Evolutionary conservation across 2,329 filamentous ascomycete genomes (phyloP), one percentile per base, ranked within the genome.

Genomic region (Fusarium begoniae): DNA sequence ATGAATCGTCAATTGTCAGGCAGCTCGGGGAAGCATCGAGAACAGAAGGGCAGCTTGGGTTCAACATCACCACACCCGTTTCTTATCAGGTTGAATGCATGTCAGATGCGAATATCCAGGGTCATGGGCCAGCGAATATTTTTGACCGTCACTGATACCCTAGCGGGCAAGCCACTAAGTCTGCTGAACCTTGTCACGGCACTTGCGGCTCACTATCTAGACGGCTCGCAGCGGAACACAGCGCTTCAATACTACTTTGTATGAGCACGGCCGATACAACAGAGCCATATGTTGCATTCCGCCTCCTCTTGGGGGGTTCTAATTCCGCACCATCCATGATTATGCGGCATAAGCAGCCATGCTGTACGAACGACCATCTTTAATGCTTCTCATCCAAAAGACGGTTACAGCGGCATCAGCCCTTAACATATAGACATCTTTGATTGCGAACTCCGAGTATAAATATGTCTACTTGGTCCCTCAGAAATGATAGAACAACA

Each of bases 301-400:
- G 8, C 12, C 28, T 14, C 18, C 6, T 11, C 22, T 54, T n/a
- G 20, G 24, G 6, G 24, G 3, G 32, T 14, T 30, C 8, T n/a
- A 30, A 41, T 41, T 41, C 53, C 53, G 37, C 53, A 38, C 51
- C 20, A 22, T 20, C 37, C 20, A 28, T 41, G 8, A 30, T 30
- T 20, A 38, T 55, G 20, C 20, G 22, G 17, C 53, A 24, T 43
- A 41, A 55, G 53, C 53, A 55, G 37, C 53, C 53, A 43, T 54
- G 20, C 3, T 24, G 17, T 35, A 24, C 22, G 15, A 26, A 38
- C 7, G 3, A 37, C 13, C 32, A 54, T 26, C 2, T 17, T 9
- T 24, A 22, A 54, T 28, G 17, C 22, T 35, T 26, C 51, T 54
- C 24, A 4, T 10, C 20, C 14, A 24, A 38, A 6, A 20, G 14